These are phyloP conservation scores for Leersia perrieri DNA, from an alignment of 176 grass and related monocot genomes.

Conservation along the genomic window DNA sequence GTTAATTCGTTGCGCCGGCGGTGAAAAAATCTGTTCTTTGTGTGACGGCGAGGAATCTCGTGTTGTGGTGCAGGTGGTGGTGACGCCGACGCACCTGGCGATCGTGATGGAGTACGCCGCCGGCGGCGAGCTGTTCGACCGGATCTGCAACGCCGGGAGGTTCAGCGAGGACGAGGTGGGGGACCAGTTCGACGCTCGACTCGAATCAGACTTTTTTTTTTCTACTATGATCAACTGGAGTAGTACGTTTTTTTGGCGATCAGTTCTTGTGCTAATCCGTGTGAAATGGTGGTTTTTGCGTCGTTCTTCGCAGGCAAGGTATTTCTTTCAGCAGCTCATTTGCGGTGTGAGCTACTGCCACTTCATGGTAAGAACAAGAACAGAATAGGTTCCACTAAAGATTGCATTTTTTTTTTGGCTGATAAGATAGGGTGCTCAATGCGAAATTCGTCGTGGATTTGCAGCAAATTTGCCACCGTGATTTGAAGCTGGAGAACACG, in stretches of 20 bases:
- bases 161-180: constrained; percentile 80
- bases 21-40: background rate
- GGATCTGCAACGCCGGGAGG: constrained; percentile 73
- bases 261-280: background rate
- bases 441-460: background rate
- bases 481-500: constrained; percentile 81
- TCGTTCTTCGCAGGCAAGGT: constrained; percentile 47
- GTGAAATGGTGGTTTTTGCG: background rate
- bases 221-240: background rate
- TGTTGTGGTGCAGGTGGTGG: constrained; percentile 33
- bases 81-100: constrained; percentile 74
- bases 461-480: constrained; percentile 78
- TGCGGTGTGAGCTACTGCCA: constrained; percentile 82
- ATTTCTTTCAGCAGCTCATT: constrained; percentile 75
- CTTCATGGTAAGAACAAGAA: constrained; percentile 52
- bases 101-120: constrained; percentile 92
- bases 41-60: background rate
- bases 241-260: background rate
- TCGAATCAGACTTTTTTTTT: background rate
- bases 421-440: background rate
- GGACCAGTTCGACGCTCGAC: background rate
- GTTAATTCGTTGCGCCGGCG: background rate
- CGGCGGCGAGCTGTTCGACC: constrained; percentile 71
- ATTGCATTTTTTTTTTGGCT: background rate
- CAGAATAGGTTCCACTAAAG: background rate